These are phyloP conservation scores for Byssochlamys sp. DNA, from an alignment of 2,329 filamentous ascomycete species.

Conservation along the genomic window DNA sequence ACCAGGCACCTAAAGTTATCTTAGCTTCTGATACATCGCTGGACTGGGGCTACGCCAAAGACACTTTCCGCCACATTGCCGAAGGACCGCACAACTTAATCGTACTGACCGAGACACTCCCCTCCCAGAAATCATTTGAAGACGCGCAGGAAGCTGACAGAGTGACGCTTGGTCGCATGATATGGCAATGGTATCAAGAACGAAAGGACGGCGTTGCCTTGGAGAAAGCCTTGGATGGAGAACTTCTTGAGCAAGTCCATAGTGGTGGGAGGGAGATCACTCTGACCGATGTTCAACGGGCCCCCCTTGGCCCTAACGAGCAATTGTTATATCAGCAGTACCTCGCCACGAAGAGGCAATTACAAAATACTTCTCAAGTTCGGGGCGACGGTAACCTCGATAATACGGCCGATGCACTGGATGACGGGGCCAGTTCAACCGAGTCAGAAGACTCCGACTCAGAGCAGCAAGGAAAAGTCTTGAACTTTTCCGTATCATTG, in stretches of 20 bases:
- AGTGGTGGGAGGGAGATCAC: constrained; percentile 54
- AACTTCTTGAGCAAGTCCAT: constrained; percentile 57
- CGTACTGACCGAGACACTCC: constrained; percentile 66
- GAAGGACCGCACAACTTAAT: constrained; percentile 71
- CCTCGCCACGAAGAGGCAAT: constrained; percentile 74
- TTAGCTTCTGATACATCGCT: constrained; percentile 81
- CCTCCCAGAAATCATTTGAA: constrained; percentile 15
- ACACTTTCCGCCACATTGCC: constrained; percentile 64
- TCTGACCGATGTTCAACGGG: constrained; percentile 51
- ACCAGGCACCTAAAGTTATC: constrained; percentile 58
- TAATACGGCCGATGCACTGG: constrained; percentile 60
- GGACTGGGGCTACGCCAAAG: constrained; percentile 89
- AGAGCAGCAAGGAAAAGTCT: constrained; percentile 80
- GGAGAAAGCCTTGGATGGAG: constrained; percentile 46
- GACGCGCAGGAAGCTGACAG: constrained; percentile 24
- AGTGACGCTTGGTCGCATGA: constrained; percentile 57
- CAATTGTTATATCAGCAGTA: constrained; percentile 80
- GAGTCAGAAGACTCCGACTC: constrained; percentile 82
- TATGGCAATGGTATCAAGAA: constrained; percentile 75
- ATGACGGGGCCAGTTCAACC: constrained; percentile 75
- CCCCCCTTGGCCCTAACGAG: constrained; percentile 65
- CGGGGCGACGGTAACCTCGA: constrained; percentile 60
- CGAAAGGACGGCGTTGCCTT: constrained; percentile 53
- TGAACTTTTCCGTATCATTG: constrained; percentile 79
- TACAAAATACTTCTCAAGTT: constrained; percentile 69